These are phyloP conservation scores for Plasmodium ovale DNA, from an alignment of 169 alveolate species.

Conservation along the genomic window DNA sequence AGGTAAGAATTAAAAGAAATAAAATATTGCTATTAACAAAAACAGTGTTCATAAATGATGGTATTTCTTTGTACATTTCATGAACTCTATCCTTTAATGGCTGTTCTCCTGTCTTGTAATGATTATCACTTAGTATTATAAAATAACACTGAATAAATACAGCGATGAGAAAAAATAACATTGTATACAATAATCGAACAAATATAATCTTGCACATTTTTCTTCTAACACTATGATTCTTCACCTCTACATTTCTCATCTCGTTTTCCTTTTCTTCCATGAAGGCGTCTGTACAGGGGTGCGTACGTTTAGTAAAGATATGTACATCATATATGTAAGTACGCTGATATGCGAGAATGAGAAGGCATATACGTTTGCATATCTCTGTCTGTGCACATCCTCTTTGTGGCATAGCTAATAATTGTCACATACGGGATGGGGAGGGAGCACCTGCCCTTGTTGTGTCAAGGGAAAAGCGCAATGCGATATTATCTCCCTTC, in stretches of 20 bases:
- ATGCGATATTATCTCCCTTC: too few relatives aligned
- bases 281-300: slow-evolving; percentile 6
- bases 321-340: neutral
- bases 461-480: too few relatives aligned
- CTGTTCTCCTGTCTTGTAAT: slow-evolving; percentile 64
- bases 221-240: slow-evolving; percentile 4
- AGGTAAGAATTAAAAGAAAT: slow-evolving; percentile 28
- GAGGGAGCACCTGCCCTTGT: too few relatives aligned
- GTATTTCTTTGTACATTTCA: slow-evolving; percentile 51
- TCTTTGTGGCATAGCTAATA: too few relatives aligned
- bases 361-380: too few relatives aligned
- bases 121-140: slow-evolving; percentile 50
- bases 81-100: slow-evolving; percentile 82
- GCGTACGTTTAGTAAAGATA: neutral
- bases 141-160: slow-evolving; percentile 71
- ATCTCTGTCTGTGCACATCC: too few relatives aligned
- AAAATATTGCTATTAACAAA: slow-evolving; percentile 68
- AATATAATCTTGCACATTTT: slow-evolving; percentile 14
- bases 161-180: slow-evolving; percentile 21
- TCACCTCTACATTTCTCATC: neutral
- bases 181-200: slow-evolving; percentile 56
- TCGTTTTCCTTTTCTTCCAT: neutral
- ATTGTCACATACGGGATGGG: too few relatives aligned
- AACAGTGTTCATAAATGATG: slow-evolving; percentile 19
- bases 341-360: too few relatives aligned